Percentiles rank a stretch among this genome's conserved stretches.
phyloP scores from a whole-genome alignment of 345 rosid genomes.

The Gossypioides kirkii region DNA sequence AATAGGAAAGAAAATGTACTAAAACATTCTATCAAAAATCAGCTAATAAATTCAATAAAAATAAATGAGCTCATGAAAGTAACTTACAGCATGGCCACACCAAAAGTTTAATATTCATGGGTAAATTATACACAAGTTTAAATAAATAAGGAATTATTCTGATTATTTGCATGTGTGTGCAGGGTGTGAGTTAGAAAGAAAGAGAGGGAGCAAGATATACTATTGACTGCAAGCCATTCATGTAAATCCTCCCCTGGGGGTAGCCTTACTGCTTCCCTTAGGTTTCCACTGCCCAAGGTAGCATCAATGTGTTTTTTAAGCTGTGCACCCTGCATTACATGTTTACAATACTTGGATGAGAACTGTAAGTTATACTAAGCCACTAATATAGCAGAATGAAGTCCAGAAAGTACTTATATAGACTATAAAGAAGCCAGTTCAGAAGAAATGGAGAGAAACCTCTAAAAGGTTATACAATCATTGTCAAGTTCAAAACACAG shows the following conservation, averaged over 20 bases:
- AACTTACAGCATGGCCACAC: background rate
- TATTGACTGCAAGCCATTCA: constrained; percentile 99
- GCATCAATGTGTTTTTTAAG: constrained; percentile 97
- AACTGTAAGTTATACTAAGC: constrained; percentile 2
- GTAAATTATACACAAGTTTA: background rate
- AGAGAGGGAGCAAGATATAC: constrained; percentile 36
- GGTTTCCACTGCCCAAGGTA: constrained; percentile 93
- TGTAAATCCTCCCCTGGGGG: constrained; percentile 99
- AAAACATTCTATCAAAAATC: background rate
- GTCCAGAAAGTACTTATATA: background rate
- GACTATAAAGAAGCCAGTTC: background rate
- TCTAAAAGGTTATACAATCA: constrained; percentile 4
- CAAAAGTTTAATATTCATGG: background rate
- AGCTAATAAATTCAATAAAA: background rate
- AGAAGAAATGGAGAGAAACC: background rate
- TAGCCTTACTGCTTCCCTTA: constrained; percentile 96
- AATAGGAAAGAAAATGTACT: background rate
- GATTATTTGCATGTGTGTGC: background rate
- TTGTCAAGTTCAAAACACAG: background rate
- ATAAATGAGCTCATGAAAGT: background rate
- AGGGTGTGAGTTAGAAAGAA: background rate
- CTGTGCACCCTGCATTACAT: constrained; percentile 79
- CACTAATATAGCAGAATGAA: background rate
- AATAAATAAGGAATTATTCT: background rate
- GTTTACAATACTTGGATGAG: background rate